Evolutionary conservation across 2,329 filamentous ascomycete species (phyloP), one percentile per base, ranked within the genome.

Genomic region (Zymoseptoria pseudotritici): DNA sequence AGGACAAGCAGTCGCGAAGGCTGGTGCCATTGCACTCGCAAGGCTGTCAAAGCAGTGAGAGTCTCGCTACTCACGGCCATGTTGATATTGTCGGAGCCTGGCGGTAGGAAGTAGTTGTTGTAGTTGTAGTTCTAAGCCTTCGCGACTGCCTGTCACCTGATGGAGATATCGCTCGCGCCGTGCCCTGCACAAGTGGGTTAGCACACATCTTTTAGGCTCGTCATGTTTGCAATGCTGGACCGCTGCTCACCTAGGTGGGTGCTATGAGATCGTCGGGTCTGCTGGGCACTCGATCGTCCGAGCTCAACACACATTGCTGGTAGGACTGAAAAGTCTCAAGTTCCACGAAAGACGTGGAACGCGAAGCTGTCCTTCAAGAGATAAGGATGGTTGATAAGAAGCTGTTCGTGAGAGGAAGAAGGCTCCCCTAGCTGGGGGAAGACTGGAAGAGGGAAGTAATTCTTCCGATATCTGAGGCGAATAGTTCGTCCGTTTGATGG

Each of bases 1-100:
- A 93, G 75, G 61, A 94, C 70, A 61, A 78, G 69, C 60, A 79
- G 69, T 63, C 76, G 73, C 57, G 76, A 77, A 66, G 70, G 66
- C 55, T 72, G 68, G 59, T 68, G 61, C 53, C 69, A 69, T 54
- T 72, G 66, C 50, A 71, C 69, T 56, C 66, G 70, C 69, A 70
- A 69, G 19, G 66, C 65, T 50, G 31, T 26, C 8, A 46, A n/a
- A 17, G 36, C 13, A n/a, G 36, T 6, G 36, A 46, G 36, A n/a
- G 17, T 46, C 13, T 46, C 13, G 17, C 4, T 17, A 17, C 36
- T 17, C 36, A 46, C 36, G 3, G 36, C 36, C 36, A 46, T 46
- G 36, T 46, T 64, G 66, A 66, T 68, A 64, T 55, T 54, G 49
- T 62, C 67, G 67, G 55, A 59, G 64, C 61, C 63, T 62, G 62